These are phyloP conservation scores for Babesia bigemina DNA, from an alignment of 169 alveolate species.

Conservation along the genomic window DNA sequence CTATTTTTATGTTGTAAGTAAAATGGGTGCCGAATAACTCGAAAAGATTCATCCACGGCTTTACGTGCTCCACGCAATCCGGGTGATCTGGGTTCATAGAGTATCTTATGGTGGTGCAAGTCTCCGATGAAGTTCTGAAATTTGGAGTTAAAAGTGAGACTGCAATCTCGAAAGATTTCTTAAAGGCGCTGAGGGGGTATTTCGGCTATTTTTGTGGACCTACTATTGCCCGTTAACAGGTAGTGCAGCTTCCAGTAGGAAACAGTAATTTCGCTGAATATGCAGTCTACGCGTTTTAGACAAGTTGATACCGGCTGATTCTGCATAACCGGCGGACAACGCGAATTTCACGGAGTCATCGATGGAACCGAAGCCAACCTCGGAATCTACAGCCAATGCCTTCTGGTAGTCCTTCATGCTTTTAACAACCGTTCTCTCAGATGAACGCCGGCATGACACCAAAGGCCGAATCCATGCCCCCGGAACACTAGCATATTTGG, in stretches of 20 bases:
- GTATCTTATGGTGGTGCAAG: conserved; percentile 55
- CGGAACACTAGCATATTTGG: conserved; percentile 24
- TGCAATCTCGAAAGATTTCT: conserved; percentile 69
- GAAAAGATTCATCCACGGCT: conserved; percentile 65
- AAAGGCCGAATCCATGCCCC: conserved; percentile 69
- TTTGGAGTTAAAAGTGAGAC: conserved; percentile 38
- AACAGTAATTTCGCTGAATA: conserved; percentile 54
- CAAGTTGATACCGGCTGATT: conserved; percentile 11
- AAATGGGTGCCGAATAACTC: conserved; percentile 66
- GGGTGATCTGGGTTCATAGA: conserved; percentile 46
- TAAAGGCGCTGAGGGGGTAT: conserved; percentile 53
- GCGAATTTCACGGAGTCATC: conserved; percentile 59
- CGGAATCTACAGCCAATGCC: conserved; percentile 42
- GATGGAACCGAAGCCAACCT: conserved; percentile 35
- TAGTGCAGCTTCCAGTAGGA: conserved; percentile 62
- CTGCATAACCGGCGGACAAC: conserved; percentile 55
- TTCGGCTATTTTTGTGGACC: background rate
- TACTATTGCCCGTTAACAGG: conserved; percentile 51
- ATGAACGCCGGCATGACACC: conserved; percentile 46
- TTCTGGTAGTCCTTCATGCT: conserved; percentile 50
- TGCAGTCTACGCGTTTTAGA: conserved; percentile 19
- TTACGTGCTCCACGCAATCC: conserved; percentile 40
- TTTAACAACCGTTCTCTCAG: conserved; percentile 37
- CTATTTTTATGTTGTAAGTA: conserved; percentile 53
- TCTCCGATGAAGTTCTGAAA: conserved; percentile 60